phyloP scores from a whole-genome alignment of 768 basidiomycete species.

The Clitopilus passeckerianus region DNA sequence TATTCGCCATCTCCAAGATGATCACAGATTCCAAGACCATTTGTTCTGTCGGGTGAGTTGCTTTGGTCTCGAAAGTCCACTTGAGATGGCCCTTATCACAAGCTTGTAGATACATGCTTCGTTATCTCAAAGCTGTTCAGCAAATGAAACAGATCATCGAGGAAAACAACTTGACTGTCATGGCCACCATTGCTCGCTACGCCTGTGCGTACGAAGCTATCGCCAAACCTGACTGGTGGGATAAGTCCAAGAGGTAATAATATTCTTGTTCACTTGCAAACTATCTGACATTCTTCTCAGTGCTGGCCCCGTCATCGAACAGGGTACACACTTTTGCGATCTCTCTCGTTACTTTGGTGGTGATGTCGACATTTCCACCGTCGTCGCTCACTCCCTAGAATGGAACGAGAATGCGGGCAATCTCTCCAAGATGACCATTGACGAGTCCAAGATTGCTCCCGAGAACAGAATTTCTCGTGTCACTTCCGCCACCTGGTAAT shows the following conservation, averaged over 20 bases:
- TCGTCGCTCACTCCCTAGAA: conserved; percentile 84
- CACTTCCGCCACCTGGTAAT: conserved; percentile 85
- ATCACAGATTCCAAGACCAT: conserved; percentile 69
- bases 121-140: conserved; percentile 90
- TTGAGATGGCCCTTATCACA: conserved; percentile 1
- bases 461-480: conserved; percentile 93
- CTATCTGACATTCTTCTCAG: conserved; percentile 25
- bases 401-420: conserved; percentile 88
- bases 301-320: conserved; percentile 81
- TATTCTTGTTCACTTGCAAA: background rate
- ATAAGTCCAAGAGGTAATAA: conserved; percentile 74
- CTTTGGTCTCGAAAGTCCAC: background rate
- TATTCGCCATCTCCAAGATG: conserved; percentile 64
- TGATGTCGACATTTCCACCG: conserved; percentile 80
- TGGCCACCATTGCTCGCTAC: conserved; percentile 95
- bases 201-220: conserved; percentile 82
- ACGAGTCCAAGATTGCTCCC: conserved; percentile 79
- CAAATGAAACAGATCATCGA: conserved; percentile 95
- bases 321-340: conserved; percentile 97
- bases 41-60: conserved; percentile 80
- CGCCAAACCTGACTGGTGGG: conserved; percentile 88
- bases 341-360: conserved; percentile 97
- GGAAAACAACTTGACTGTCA: conserved; percentile 91
- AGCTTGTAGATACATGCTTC: conserved; percentile 75
- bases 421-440: conserved; percentile 74